Percentiles rank a stretch among this genome's conserved stretches.
Conservation (phyloP, 306 rosid genomes). For the Spatholobus suberectus region DNA sequence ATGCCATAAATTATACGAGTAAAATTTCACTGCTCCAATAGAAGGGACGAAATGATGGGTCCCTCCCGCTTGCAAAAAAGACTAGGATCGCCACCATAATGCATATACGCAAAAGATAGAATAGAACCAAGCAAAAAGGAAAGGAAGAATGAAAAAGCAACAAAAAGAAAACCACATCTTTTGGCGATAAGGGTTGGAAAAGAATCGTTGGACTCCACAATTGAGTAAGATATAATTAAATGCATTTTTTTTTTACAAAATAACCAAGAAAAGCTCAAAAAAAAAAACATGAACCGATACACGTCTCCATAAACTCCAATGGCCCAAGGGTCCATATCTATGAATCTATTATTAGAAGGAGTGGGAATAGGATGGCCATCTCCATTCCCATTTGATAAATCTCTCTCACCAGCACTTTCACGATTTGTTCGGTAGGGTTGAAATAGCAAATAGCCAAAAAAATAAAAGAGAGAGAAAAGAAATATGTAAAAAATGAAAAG, state of each 20-base stretch:
- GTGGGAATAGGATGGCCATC: neutral
- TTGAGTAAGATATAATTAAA: conserved; percentile 2
- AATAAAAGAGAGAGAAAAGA: too few relatives aligned
- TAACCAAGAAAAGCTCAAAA: neutral
- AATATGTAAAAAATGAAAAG: too few relatives aligned
- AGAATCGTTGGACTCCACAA: neutral
- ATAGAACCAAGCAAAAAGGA: neutral
- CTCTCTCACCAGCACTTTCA: neutral
- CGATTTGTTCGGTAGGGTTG: too few relatives aligned
- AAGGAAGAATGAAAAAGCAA: neutral
- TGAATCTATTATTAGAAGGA: neutral
- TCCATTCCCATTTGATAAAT: neutral
- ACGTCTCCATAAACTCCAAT: neutral
- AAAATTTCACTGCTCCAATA: neutral
- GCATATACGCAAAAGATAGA: neutral
- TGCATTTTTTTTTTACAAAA: neutral
- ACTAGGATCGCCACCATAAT: neutral
- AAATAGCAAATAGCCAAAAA: too few relatives aligned
- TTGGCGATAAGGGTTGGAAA: neutral
- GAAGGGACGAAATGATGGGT: neutral
- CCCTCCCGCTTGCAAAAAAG: neutral
- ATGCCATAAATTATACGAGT: neutral
- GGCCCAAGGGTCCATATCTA: neutral
- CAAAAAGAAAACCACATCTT: conserved; percentile 31
- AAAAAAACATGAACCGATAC: neutral